These are phyloP conservation scores for Xylaria palmicola DNA, from an alignment of 495 filamentous ascomycete species.

Conservation along the genomic window DNA sequence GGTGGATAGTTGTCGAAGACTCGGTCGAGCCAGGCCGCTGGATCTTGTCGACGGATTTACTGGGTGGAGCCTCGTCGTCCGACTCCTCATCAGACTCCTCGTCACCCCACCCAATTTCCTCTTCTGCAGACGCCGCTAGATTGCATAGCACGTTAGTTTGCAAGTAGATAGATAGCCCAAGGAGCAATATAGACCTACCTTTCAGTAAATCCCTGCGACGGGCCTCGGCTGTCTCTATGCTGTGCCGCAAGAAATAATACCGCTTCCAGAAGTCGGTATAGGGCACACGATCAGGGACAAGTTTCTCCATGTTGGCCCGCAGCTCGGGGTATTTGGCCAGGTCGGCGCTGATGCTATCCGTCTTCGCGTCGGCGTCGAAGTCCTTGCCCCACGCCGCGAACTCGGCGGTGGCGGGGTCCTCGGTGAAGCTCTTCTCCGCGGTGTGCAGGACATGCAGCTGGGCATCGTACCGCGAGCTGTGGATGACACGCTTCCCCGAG, in stretches of 20 bases:
- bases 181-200: conserved; percentile 53
- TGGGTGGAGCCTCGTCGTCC: conserved; percentile 27
- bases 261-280: conserved; percentile 91
- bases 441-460: conserved; percentile 95
- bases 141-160: conserved; percentile 25
- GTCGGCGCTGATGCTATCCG: conserved; percentile 78
- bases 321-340: conserved; percentile 87
- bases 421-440: conserved; percentile 76
- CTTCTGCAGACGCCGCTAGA: conserved; percentile 63
- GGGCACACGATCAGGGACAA: conserved; percentile 85
- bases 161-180: conserved; percentile 9
- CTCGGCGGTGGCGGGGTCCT: conserved; percentile 73
- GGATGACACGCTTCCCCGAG: conserved; percentile 85
- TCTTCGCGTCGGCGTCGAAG: conserved; percentile 82
- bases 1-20: conserved; percentile 56
- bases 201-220: conserved; percentile 87
- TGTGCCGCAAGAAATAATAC: conserved; percentile 93
- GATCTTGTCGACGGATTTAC: conserved; percentile 27
- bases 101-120: conserved; percentile 84
- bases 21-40: conserved; percentile 44
- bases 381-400: conserved; percentile 71
- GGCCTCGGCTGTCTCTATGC: conserved; percentile 93
- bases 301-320: conserved; percentile 87
- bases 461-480: conserved; percentile 91
- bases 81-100: conserved; percentile 22